Base-by-base conservation (phyloP, 164 flowering plant species). In the Magnolia officinalis region DNA sequence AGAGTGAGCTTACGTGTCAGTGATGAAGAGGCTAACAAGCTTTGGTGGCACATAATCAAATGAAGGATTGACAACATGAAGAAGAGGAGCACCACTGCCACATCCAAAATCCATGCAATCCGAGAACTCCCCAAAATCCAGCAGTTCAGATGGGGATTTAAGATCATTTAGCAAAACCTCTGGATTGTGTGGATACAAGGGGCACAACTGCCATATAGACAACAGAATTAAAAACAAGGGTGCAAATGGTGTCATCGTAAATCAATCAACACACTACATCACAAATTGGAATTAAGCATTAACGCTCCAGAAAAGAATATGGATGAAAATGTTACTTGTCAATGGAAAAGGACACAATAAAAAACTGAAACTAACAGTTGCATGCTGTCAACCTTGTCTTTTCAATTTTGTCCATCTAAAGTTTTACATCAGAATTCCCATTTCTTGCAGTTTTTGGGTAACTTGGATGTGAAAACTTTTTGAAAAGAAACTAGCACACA, bases 1-100 rank as follows among this genome's bases (percentile, higher is more conserved):
- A 51, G 7, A 19, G 20, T 59, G 18, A 26, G n/a, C 99, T 91
- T 90, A 96, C 98, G 95, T 91, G 86, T 96, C 99, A 50, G 98
- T 96, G 63, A 96, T 94, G 75, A 96, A 96, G 55, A 96, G 86
- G 81, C 91, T 96, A 80, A 96, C 99, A 82, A 96, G 97, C 82
- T 93, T 88, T 72, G 99, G 99, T 37, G 99, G 99, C 70, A 96
- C 97, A 80, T 93, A 96, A 81, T 96, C 98, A 84, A 96, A 96
- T 63, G 98, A 84, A 75, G 99, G 99, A 81, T 96, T 96, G 81
- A 96, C 94, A 70, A 94, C 96, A 83, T 92, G 97, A 81, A 96
- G 93, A 80, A 90, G 94, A 64, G 95, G 92, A 75, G 92, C 83
- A 76, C 93, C 95, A 77, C 77, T 77, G 81, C 89, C 91, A 82